These are phyloP conservation scores for Triticum turgidum DNA, from an alignment of 176 grass and related monocot species.

Conservation along the genomic window DNA sequence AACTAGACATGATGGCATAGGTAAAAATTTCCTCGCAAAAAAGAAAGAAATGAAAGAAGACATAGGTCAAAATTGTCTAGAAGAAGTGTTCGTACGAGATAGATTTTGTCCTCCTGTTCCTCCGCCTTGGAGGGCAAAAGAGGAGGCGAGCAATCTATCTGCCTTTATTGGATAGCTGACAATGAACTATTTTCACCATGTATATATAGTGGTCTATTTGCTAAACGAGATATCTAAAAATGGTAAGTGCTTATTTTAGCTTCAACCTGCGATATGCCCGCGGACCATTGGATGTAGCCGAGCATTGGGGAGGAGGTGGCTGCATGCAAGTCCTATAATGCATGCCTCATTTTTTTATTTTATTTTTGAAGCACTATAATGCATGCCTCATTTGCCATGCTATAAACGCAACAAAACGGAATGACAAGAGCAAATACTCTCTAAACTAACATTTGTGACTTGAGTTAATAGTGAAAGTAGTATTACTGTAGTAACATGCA, in stretches of 20 bases:
- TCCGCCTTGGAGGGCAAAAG: slow-evolving; percentile 28
- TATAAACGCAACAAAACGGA: background rate
- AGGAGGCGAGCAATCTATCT: slow-evolving; percentile 32
- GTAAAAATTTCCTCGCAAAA: background rate
- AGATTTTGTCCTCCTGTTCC: slow-evolving; percentile 21
- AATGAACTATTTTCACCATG: background rate
- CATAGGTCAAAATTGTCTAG: background rate
- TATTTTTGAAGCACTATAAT: too few relatives aligned
- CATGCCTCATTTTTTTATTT: background rate
- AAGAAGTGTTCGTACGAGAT: slow-evolving; percentile 19
- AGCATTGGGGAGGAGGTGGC: background rate
- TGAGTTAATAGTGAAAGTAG: background rate
- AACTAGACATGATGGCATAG: background rate
- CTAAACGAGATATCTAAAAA: background rate
- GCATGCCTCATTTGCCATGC: background rate
- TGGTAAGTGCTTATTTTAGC: background rate
- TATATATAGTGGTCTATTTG: slow-evolving; percentile 30
- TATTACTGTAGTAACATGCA: background rate
- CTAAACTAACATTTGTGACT: background rate
- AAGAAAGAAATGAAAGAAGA: background rate
- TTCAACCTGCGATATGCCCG: background rate
- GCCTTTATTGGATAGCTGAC: slow-evolving; percentile 27
- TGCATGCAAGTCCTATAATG: background rate
- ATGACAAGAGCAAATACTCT: background rate
- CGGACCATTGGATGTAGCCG: background rate